phyloP scores from a whole-genome alignment of 176 grass and related monocot genomes.

The Cymbopogon citratus region DNA sequence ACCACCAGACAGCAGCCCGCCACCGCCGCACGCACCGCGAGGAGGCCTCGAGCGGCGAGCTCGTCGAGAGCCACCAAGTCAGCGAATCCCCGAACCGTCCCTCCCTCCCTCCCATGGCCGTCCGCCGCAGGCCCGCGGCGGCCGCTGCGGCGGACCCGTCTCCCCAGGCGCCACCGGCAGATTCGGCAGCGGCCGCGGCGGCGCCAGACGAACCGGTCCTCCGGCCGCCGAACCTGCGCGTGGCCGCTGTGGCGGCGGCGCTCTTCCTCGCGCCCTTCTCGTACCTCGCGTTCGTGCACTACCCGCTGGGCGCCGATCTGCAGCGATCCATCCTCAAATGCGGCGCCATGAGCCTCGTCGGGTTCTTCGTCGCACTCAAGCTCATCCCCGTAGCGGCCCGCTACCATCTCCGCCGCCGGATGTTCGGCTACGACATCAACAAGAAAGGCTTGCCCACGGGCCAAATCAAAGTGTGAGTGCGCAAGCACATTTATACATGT shows the following conservation, averaged over 20 bases:
- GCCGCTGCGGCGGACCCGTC: constrained; percentile 13
- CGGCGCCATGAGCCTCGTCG: constrained; percentile 63
- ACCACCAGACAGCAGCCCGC: background rate
- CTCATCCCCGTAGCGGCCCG: constrained; percentile 79
- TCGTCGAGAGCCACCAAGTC: background rate
- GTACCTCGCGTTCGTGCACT: constrained; percentile 82
- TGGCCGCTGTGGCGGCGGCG: constrained; percentile 34
- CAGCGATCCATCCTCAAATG: constrained; percentile 69
- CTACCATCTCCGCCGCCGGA: constrained; percentile 67
- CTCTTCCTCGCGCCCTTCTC: constrained; percentile 82
- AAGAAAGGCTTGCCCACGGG: constrained; percentile 83
- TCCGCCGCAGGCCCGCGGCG: constrained; percentile 40
- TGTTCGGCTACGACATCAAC: constrained; percentile 97
- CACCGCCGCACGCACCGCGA: background rate
- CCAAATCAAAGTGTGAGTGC: constrained; percentile 79
- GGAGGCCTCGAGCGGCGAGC: background rate
- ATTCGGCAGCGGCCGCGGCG: background rate
- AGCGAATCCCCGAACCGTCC: background rate
- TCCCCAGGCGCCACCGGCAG: background rate
- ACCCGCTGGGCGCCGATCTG: constrained; percentile 61
- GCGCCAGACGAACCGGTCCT: constrained; percentile 39
- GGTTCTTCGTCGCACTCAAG: constrained; percentile 50
- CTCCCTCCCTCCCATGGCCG: constrained; percentile 29
- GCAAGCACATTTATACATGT: background rate
- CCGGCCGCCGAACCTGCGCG: constrained; percentile 53